phyloP scores from a whole-genome alignment of 495 filamentous ascomycete genomes.

The Darksidea phi region DNA sequence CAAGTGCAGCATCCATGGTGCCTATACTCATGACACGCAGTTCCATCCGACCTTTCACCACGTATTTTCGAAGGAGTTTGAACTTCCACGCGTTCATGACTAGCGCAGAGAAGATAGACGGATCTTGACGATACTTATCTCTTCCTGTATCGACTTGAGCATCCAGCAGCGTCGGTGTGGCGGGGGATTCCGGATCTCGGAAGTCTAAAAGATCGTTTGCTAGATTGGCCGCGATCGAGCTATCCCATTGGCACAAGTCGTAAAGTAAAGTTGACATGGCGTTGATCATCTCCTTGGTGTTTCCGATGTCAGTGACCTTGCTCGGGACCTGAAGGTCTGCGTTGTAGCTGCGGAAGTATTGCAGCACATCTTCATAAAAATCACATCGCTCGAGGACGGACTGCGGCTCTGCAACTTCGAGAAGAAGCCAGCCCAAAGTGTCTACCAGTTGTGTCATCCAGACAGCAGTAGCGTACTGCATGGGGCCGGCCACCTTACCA shows the following conservation, averaged over 20 bases:
- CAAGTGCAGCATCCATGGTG: constrained; percentile 69
- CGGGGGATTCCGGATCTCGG: constrained; percentile 14
- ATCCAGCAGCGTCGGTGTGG: not conserved
- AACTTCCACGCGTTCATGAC: constrained; percentile 70
- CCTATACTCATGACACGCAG: constrained; percentile 72
- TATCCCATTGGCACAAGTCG: constrained; percentile 17
- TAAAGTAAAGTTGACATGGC: constrained; percentile 10
- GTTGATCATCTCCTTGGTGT: constrained; percentile 16
- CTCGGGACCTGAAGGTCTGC: constrained; percentile 24
- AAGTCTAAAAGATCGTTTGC: constrained; percentile 27
- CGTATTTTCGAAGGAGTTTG: constrained; percentile 63
- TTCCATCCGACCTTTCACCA: constrained; percentile 85
- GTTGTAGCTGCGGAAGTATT: constrained; percentile 22
- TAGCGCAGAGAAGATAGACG: constrained; percentile 39
- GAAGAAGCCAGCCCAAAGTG: constrained; percentile 4
- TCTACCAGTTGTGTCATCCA: constrained; percentile 15
- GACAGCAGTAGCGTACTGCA: constrained; percentile 9
- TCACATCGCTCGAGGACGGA: constrained; percentile 3
- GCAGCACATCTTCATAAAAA: constrained; percentile 15
- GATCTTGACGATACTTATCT: constrained; percentile 1
- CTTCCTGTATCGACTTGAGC: not conserved
- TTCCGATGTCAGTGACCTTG: constrained; percentile 24
- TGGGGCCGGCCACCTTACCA: constrained; percentile 4
- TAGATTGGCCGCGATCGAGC: constrained; percentile 9
- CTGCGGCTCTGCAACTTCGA: not conserved